Conservation (phyloP, 345 rosid genomes). For the Reutealis trisperma region DNA sequence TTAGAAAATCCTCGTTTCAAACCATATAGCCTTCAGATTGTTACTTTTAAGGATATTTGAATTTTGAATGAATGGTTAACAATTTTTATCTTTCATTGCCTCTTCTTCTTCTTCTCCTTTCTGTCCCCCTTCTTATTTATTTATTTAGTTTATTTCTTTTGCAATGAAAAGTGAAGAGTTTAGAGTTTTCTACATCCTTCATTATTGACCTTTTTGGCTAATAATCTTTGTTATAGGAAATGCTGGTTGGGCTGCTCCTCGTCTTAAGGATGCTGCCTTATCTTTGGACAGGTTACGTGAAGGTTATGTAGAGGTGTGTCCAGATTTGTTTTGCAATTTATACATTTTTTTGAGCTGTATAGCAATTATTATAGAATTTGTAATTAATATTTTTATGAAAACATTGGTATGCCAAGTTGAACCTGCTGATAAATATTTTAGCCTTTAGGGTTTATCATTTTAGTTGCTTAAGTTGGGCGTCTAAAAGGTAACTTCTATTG, state of each 20-base stretch:
- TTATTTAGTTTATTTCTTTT: not conserved
- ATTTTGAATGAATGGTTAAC: not conserved
- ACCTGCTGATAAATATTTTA: not conserved
- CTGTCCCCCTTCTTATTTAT: not conserved
- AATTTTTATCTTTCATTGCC: not conserved
- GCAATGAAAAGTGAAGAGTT: not conserved
- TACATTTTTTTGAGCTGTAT: not conserved
- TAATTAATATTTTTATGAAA: not conserved
- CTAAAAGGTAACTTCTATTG: not conserved
- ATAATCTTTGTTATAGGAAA: constrained; percentile 50
- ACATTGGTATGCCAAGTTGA: not conserved
- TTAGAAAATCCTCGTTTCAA: not conserved
- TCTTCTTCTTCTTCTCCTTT: not conserved
- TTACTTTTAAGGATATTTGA: not conserved
- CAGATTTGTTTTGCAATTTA: not conserved
- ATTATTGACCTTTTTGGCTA: not conserved
- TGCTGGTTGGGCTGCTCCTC: constrained; percentile 97
- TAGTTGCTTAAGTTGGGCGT: not conserved
- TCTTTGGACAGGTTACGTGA: constrained; percentile 85
- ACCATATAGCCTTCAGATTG: not conserved
- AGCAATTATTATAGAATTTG: not conserved
- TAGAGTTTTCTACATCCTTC: not conserved
- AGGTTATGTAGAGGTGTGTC: constrained; percentile 80
- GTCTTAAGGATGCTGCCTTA: constrained; percentile 93
- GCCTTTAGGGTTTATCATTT: not conserved